phyloP scores from a whole-genome alignment of 1,139 yeast species.

The Kurtzmaniella quercitrusa region DNA sequence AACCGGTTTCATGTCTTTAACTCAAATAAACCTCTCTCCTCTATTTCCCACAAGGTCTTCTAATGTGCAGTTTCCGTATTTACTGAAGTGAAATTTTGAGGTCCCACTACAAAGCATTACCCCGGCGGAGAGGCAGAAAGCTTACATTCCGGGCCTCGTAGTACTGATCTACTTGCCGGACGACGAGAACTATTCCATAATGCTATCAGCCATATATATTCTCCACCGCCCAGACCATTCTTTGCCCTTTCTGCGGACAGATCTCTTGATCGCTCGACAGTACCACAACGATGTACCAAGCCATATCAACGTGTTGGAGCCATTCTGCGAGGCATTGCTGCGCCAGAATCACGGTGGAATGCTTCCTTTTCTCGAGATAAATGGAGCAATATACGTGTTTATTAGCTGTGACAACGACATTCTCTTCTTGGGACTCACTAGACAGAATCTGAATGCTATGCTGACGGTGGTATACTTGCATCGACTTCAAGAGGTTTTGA shows the following conservation, averaged over 20 bases:
- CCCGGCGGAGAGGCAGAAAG: not conserved
- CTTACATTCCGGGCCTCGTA: not conserved
- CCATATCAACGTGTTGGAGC: constrained; percentile 19
- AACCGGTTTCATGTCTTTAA: constrained; percentile 1
- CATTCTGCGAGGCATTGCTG: constrained; percentile 24
- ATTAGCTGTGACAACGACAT: constrained; percentile 28
- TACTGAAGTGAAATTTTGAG: not conserved
- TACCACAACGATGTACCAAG: constrained; percentile 32
- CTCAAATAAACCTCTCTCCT: not conserved
- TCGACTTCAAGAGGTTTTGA: constrained; percentile 27
- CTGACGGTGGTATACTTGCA: constrained; percentile 35
- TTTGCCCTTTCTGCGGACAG: constrained; percentile 27
- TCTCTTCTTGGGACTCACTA: constrained; percentile 27
- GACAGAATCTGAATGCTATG: constrained; percentile 36
- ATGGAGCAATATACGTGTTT: constrained; percentile 31
- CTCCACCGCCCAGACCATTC: constrained; percentile 32
- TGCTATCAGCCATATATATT: constrained; percentile 39
- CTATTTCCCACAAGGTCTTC: too few species aligned
- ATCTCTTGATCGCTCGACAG: constrained; percentile 32
- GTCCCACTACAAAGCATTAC: not conserved
- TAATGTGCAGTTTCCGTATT: constrained; percentile 2
- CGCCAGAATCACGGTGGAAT: constrained; percentile 18
- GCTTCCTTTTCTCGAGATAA: constrained; percentile 26
- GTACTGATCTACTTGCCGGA: not conserved
- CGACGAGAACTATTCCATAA: constrained; percentile 7